phyloP scores from a whole-genome alignment of 2,329 filamentous ascomycete species.

The Cercospora sojina region DNA sequence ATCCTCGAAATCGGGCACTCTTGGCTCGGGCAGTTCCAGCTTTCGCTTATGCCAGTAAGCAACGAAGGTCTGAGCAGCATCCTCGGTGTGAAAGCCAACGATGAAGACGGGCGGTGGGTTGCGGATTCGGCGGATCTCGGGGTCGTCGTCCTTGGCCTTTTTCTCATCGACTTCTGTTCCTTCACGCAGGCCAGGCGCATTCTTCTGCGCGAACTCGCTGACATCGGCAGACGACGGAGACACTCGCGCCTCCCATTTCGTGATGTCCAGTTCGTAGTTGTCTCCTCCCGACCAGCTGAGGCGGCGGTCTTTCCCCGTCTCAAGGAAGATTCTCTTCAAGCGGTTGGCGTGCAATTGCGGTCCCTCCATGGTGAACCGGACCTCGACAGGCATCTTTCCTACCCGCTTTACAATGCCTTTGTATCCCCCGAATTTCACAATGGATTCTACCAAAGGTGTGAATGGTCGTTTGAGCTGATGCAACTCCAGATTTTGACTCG shows the following conservation, averaged over 20 bases:
- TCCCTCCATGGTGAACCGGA: constrained; percentile 37
- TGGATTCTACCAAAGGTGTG: constrained; percentile 31
- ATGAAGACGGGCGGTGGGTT: constrained; percentile 47
- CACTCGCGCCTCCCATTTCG: constrained; percentile 30
- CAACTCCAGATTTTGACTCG: constrained; percentile 40
- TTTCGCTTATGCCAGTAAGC: constrained; percentile 53
- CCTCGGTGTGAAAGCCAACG: constrained; percentile 55
- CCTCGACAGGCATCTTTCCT: constrained; percentile 36
- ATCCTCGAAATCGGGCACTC: constrained; percentile 33
- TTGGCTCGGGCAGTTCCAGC: constrained; percentile 37
- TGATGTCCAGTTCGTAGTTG: constrained; percentile 28
- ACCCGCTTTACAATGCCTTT: constrained; percentile 29
- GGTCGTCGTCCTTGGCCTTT: not conserved
- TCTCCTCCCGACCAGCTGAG: constrained; percentile 35
- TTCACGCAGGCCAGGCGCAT: constrained; percentile 2
- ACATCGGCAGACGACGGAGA: not conserved
- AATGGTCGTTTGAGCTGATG: constrained; percentile 40
- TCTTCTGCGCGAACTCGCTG: constrained; percentile 12
- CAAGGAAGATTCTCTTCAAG: constrained; percentile 32
- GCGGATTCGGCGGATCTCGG: constrained; percentile 35
- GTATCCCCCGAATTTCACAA: constrained; percentile 42
- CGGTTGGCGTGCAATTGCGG: constrained; percentile 31
- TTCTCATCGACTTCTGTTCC: not conserved
- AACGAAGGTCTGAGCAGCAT: constrained; percentile 55
- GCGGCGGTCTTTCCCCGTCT: constrained; percentile 27